Conservation (phyloP, 1,139 yeast species). For the Saccharomycopsis phalli region DNA sequence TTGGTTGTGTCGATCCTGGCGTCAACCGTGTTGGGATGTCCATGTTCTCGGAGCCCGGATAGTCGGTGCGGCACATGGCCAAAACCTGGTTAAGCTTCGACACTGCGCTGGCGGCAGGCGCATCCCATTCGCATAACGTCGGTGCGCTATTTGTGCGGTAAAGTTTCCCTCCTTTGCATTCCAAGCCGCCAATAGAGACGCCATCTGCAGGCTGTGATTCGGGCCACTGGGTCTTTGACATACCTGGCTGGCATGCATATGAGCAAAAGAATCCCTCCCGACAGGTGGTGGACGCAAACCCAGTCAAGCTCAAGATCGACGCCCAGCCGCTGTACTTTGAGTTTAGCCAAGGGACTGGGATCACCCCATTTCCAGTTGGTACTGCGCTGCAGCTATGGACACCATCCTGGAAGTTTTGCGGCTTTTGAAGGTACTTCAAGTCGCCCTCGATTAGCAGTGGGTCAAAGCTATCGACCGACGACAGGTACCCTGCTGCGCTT, state of each 20-base stretch:
- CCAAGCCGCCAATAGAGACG: slow-evolving; percentile 72
- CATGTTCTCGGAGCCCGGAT: slow-evolving; percentile 88
- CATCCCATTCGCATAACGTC: slow-evolving; percentile 75
- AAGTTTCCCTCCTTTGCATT: slow-evolving; percentile 60
- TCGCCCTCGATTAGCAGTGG: slow-evolving; percentile 56
- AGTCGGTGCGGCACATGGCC: slow-evolving; percentile 79
- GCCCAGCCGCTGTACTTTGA: slow-evolving; percentile 72
- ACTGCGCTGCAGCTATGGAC: slow-evolving; percentile 46
- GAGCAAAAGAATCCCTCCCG: slow-evolving; percentile 73
- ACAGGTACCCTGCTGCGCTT: no score
- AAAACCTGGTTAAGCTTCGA: slow-evolving; percentile 47
- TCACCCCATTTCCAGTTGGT: slow-evolving; percentile 69
- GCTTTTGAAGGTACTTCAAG: slow-evolving; percentile 45
- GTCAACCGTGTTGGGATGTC: slow-evolving; percentile 65
- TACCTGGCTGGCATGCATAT: slow-evolving; percentile 83
- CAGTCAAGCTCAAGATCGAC: slow-evolving; percentile 57
- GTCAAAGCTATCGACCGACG: no score
- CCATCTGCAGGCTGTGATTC: slow-evolving; percentile 61
- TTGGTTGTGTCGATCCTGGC: slow-evolving; percentile 48
- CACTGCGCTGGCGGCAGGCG: slow-evolving; percentile 49
- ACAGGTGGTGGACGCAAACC: slow-evolving; percentile 57
- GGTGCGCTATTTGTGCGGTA: slow-evolving; percentile 53
- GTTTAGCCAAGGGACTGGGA: slow-evolving; percentile 47
- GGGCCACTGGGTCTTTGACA: slow-evolving; percentile 89
- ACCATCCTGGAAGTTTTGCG: slow-evolving; percentile 53